Percentiles rank a stretch among this genome's conserved stretches.
These are phyloP conservation scores for Lathyrus oleraceus DNA, from an alignment of 306 rosid genomes.

Conservation along the genomic window DNA sequence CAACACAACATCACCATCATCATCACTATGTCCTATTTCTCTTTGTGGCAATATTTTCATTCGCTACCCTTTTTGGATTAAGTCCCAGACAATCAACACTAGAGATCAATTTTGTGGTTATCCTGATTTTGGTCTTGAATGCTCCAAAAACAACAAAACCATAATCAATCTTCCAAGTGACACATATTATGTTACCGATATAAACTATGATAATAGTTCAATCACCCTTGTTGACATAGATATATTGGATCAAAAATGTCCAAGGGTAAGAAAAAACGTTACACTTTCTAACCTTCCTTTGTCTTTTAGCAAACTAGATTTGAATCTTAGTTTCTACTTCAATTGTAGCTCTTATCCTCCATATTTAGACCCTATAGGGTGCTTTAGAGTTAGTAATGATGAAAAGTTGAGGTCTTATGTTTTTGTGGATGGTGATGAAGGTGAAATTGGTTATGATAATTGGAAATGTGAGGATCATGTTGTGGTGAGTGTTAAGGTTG, in stretches of 20 bases:
- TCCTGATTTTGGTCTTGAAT: conserved; percentile 31
- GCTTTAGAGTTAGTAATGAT: not conserved
- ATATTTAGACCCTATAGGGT: conserved; percentile 6
- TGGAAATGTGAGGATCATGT: conserved; percentile 36
- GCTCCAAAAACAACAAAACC: not conserved
- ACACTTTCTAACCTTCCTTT: conserved; percentile 30
- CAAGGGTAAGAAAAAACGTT: conserved; percentile 41
- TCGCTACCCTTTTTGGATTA: conserved; percentile 42
- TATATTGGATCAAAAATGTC: conserved; percentile 31
- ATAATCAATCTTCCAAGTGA: conserved; percentile 24
- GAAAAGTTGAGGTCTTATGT: conserved; percentile 34
- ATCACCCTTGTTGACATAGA: conserved; percentile 47
- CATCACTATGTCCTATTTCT: conserved; percentile 17
- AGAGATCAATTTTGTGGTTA: conserved; percentile 37
- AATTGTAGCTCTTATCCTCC: conserved; percentile 34
- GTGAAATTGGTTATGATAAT: not conserved
- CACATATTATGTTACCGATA: conserved; percentile 32
- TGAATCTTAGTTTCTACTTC: conserved; percentile 48
- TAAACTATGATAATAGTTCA: conserved; percentile 14
- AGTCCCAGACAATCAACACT: not conserved
- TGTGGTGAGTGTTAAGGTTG: conserved; percentile 31
- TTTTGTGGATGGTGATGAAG: conserved; percentile 2
- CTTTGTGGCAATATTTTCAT: conserved; percentile 30
- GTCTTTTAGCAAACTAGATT: conserved; percentile 4
- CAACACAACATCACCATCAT: conserved; percentile 6